These are phyloP conservation scores for Penicillium polonicum DNA, from an alignment of 2,329 filamentous ascomycete genomes.

Conservation along the genomic window DNA sequence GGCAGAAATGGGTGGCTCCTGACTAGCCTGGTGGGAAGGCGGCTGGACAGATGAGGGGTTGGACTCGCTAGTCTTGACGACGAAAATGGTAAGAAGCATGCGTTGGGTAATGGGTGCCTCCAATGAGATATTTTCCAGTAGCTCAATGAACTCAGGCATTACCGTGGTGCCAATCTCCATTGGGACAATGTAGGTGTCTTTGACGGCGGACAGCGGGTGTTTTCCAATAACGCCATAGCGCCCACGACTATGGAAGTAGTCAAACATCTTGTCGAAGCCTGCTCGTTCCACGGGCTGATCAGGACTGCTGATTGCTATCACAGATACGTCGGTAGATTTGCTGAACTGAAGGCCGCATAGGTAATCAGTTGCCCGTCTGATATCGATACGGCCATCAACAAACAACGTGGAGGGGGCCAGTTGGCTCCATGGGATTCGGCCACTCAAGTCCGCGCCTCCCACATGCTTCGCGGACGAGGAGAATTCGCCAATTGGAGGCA, in stretches of 20 bases:
- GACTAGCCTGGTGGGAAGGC: conserved; percentile 40
- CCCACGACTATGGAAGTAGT: conserved; percentile 80
- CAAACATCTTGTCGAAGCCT: conserved; percentile 73
- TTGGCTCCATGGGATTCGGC: conserved; percentile 68
- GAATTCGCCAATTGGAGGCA: conserved; percentile 76
- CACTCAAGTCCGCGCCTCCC: conserved; percentile 75
- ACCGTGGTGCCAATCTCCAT: conserved; percentile 66
- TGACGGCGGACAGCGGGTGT: conserved; percentile 70
- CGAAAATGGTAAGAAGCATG: conserved; percentile 79
- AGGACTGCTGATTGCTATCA: conserved; percentile 68
- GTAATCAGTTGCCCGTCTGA: conserved; percentile 83
- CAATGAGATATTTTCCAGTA: conserved; percentile 80
- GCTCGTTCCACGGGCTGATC: conserved; percentile 57
- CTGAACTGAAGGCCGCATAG: conserved; percentile 83
- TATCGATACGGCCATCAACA: conserved; percentile 70
- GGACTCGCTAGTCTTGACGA: conserved; percentile 64
- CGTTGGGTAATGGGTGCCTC: conserved; percentile 70
- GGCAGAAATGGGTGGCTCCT: conserved; percentile 35
- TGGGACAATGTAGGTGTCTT: conserved; percentile 89
- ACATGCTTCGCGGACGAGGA: conserved; percentile 76
- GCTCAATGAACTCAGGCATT: conserved; percentile 82
- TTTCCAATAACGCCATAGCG: conserved; percentile 86
- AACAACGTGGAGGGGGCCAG: conserved; percentile 67
- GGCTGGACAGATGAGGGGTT: conserved; percentile 43
- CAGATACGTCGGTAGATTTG: conserved; percentile 76